Percentiles rank a stretch among this genome's conserved stretches.
phyloP scores from a whole-genome alignment of 306 rosid genomes.

The Canavalia gladiata region DNA sequence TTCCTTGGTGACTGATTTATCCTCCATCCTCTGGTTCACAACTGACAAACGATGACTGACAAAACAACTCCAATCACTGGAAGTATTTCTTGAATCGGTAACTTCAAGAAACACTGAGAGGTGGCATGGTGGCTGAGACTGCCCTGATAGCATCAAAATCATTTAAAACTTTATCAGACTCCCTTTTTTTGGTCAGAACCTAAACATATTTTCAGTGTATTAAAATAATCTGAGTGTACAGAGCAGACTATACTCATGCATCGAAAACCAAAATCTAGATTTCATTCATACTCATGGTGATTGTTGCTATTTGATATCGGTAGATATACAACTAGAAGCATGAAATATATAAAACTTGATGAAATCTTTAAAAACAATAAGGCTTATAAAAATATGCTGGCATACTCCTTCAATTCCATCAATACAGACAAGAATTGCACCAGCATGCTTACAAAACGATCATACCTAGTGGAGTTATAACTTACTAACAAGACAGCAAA shows the following conservation, averaged over 20 bases:
- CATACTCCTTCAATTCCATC: conserved; percentile 34
- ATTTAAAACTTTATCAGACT: conserved; percentile 59
- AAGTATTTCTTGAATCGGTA: conserved; percentile 94
- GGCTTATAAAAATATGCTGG: conserved; percentile 33
- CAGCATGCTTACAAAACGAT: conserved; percentile 50
- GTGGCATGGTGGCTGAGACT: conserved; percentile 99
- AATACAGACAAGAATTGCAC: conserved; percentile 47
- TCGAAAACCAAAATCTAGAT: conserved; percentile 31
- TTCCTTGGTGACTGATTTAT: conserved; percentile 97
- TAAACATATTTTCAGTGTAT: conserved; percentile 30
- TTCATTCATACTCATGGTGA: conserved; percentile 45
- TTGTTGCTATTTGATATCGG: conserved; percentile 49
- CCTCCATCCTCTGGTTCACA: conserved; percentile 91
- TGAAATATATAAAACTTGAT: conserved; percentile 48
- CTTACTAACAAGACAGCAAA: conserved; percentile 31
- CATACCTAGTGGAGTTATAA: conserved; percentile 40
- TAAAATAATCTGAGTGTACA: conserved; percentile 46
- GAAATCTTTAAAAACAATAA: conserved; percentile 43
- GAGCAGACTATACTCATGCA: conserved; percentile 32
- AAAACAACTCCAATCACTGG: conserved; percentile 99
- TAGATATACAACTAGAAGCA: conserved; percentile 45
- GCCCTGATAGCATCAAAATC: conserved; percentile 84
- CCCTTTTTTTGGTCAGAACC: conserved; percentile 39
- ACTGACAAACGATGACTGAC: conserved; percentile 97
- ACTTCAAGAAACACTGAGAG: conserved; percentile 99